Conservation (phyloP, 106 monocot species). For the Allium sativum region DNA sequence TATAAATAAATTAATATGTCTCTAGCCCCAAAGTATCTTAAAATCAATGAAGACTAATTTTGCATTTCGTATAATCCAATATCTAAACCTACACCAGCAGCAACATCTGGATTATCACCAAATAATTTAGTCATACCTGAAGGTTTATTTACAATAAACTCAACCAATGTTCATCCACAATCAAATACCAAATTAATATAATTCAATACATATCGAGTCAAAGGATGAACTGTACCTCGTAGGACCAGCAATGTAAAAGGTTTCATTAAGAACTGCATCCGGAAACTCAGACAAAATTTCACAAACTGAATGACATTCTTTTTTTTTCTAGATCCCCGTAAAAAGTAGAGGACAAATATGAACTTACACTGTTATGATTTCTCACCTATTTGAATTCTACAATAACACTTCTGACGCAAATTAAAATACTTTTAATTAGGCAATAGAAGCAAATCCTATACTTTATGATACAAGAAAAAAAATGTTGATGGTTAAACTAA, state of each 20-base stretch:
- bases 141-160: slow-evolving; percentile 57
- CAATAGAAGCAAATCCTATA: too few species aligned
- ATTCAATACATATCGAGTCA: slow-evolving; percentile 95
- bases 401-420: too few species aligned
- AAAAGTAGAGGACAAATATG: too few species aligned
- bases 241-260: slow-evolving; percentile 53
- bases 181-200: slow-evolving; percentile 69
- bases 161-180: slow-evolving; percentile 52
- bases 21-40: too few species aligned
- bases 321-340: too few species aligned
- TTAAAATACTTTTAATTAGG: too few species aligned
- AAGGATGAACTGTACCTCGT: slow-evolving; percentile 81
- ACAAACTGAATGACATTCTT: too few species aligned
- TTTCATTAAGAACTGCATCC: slow-evolving; percentile 63
- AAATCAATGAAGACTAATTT: slow-evolving; percentile 37
- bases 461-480: too few species aligned
- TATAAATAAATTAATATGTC: too few species aligned
- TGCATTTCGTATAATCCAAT: slow-evolving; percentile 40
- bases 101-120: slow-evolving; percentile 4
- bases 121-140: slow-evolving; percentile 5
- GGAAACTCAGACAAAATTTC: slow-evolving; percentile 92
- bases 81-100: slow-evolving; percentile 8
- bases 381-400: too few species aligned
- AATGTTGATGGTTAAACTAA: too few species aligned
- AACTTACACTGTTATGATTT: too few species aligned